A percentile compares a stretch with the other conserved stretches of the same genome.
Conservation (phyloP, 2,329 filamentous ascomycete species). For the Trichoderma koningiopsis region DNA sequence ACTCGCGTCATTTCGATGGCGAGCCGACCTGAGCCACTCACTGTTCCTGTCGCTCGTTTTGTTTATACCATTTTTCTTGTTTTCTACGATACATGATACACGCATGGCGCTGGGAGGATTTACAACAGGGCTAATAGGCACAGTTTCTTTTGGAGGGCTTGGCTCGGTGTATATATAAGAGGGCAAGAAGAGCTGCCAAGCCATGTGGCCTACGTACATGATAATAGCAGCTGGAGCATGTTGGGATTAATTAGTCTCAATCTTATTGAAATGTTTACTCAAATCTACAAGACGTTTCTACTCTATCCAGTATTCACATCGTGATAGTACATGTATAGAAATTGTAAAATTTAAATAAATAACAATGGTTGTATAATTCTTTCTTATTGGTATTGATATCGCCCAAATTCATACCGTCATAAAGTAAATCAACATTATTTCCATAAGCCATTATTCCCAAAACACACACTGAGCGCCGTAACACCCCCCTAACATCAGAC, state of each 20-base stretch:
- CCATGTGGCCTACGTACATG: neutral
- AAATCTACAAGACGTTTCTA: neutral
- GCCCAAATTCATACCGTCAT: neutral
- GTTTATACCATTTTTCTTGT: neutral
- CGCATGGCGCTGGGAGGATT: conserved; percentile 22
- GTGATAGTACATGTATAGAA: neutral
- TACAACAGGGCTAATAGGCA: neutral
- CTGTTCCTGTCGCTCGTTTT: conserved; percentile 1
- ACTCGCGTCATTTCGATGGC: neutral
- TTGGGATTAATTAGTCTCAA: neutral
- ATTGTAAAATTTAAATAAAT: too few relatives aligned
- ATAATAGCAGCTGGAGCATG: neutral
- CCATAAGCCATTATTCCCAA: neutral
- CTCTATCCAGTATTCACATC: neutral
- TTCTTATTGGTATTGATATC: neutral
- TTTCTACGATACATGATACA: conserved; percentile 24
- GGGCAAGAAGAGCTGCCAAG: neutral
- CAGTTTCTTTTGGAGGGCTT: neutral
- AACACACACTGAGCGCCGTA: neutral
- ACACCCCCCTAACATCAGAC: neutral
- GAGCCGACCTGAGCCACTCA: conserved; percentile 6
- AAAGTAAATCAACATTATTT: neutral
- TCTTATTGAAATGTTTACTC: neutral
- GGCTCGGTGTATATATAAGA: neutral
- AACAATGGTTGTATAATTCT: neutral